Evolutionary conservation across 2,329 filamentous ascomycete genomes (phyloP), one percentile per base, ranked within the genome.

Genomic region (Curvularia eragrostidis): DNA sequence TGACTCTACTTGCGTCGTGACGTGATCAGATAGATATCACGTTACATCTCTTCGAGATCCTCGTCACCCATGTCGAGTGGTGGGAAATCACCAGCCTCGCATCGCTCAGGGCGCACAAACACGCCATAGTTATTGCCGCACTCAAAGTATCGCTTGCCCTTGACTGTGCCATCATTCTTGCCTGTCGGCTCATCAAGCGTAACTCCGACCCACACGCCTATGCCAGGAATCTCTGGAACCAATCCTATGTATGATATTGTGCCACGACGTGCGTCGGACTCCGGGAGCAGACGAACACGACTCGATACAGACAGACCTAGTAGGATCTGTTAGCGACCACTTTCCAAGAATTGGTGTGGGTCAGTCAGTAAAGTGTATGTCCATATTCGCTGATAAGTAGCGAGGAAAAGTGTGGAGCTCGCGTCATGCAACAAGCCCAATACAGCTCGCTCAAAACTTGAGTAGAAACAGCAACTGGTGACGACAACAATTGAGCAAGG

Each of bases 121-220:
- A 92, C 88, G 32, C 91, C 91, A 67, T 86, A 87, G 75, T 92
- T 93, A 58, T 87, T 79, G 61, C 80, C 74, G 52, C 87, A 88
- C 49, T 85, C 81, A 83, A 92, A 95, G 78, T 93, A 94, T 63
- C 87, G 82, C 63, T 81, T 87, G 8, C 83, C 84, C 56, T 78
- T 77, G 65, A 93, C 86, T 67, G 87, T 88, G 58, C 91, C 91
- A 74, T 94, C 90, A 71, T 94, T 95, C 81, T 91, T 91, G 54
- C 90, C 91, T 42, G 89, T 89, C 1, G 91, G 90, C 77, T 94
- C 91, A 73, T 94, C 91, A 52, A 93, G 83, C 23, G 74, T 74
- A 51, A 95, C 81, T 39, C 90, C 91, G 19, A 94, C 82, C 91
- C 91, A 95, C 79, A 78, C 60, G 18, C 78, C 78, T 23, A 86